Base-by-base conservation (phyloP, 495 filamentous ascomycete species). In the Thermothielavioides terrestris region DNA sequence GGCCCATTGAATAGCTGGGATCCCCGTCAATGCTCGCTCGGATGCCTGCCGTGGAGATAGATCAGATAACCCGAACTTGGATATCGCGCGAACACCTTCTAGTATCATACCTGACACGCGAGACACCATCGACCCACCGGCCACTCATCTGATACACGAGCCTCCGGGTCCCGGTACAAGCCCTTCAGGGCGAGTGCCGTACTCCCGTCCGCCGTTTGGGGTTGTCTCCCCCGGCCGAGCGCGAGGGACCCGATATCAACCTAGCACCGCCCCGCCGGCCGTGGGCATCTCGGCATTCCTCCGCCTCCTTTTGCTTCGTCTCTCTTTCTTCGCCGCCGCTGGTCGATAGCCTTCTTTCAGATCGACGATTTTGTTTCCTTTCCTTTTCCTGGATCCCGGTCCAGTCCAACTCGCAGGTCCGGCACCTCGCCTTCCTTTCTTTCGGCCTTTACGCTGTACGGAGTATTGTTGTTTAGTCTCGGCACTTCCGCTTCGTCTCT, bases 261-360 rank as follows among this genome's bases (percentile, higher is more conserved):
- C 55, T 67, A 54, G 18, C 45, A 36, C 42, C 47, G 59, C 52
- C 68, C 68, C 64, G 54, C 51, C 43, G 44, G 63, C 50, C 46
- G 46, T 55, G 61, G 38, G 11, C 52, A 46, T 56, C 56, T 60
- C 57, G 51, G 52, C 41, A 46, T 49, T 38, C 42, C 38, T 58
- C 52, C 56, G 49, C 48, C 53, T 58, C 55, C 59, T 53, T 58
- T 52, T 61, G 55, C 44, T 47, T 55, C 50, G 57, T 50, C 52
- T 65, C 56, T 62, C 64, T 52, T 50, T 58, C 55, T 64, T 55
- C 46, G 58, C 62, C 56, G 63, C 64, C 64, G 70, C 68, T 71
- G 57, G 68, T 71, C 64, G 68, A 68, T 72, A 68, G 54, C 67
- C 56, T 62, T 74, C 64, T 69, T 73, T 70, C 62, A 67, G 63